phyloP scores from a whole-genome alignment of 805 yeast species.

The Candida coleopterorum region DNA sequence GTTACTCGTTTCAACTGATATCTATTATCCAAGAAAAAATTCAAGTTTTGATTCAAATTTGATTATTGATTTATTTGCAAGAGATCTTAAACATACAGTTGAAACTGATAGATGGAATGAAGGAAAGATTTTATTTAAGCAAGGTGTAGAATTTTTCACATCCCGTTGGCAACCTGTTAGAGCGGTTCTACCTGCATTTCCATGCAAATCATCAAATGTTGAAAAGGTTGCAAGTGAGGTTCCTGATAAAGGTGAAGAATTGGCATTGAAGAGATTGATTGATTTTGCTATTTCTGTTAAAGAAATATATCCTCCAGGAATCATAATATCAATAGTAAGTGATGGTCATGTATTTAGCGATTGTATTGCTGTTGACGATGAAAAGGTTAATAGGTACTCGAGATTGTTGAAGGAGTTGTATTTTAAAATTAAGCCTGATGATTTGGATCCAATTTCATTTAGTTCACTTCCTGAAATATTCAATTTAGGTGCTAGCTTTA shows the following conservation, averaged over 20 bases:
- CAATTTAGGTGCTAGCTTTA: constrained; percentile 15
- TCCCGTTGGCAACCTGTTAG: constrained; percentile 44
- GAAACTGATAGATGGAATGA: constrained; percentile 47
- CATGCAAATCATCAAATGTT: constrained; percentile 57
- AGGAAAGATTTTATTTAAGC: constrained; percentile 41
- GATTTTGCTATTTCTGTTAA: constrained; percentile 25
- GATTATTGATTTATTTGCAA: constrained; percentile 41
- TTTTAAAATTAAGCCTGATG: constrained; percentile 27
- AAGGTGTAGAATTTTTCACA: constrained; percentile 44
- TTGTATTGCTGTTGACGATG: constrained; percentile 58
- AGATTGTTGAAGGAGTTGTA: constrained; percentile 41
- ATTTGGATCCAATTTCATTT: constrained; percentile 22
- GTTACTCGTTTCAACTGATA: constrained; percentile 20
- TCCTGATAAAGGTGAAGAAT: constrained; percentile 51
- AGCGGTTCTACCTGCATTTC: constrained; percentile 60
- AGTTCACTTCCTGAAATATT: constrained; percentile 34
- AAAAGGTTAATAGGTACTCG: constrained; percentile 46
- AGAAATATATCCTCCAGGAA: constrained; percentile 48
- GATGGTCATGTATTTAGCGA: constrained; percentile 66
- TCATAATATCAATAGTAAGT: constrained; percentile 52
- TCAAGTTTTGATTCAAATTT: constrained; percentile 8
- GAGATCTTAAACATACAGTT: constrained; percentile 43
- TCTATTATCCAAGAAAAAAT: constrained; percentile 11
- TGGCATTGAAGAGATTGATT: constrained; percentile 29
- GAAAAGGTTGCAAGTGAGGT: constrained; percentile 44